phyloP scores from a whole-genome alignment of 345 rosid species.

The Rhizophora mangle region DNA sequence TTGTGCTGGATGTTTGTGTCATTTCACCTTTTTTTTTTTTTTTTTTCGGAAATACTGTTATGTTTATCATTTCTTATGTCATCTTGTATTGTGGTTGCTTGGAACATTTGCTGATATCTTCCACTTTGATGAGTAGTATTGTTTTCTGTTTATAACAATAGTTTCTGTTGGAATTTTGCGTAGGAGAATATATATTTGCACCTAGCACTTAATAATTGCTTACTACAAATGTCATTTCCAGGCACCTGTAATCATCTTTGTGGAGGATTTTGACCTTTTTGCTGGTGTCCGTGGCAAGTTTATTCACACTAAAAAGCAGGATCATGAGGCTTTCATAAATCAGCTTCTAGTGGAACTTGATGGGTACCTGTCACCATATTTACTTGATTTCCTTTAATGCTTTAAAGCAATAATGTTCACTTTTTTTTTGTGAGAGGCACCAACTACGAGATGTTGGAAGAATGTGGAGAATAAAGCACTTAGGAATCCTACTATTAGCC shows the following conservation, averaged over 20 bases:
- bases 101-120: no score
- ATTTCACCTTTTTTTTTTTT: no score
- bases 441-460: neutral
- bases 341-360: constrained; percentile 99
- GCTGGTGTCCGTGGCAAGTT: constrained; percentile 96
- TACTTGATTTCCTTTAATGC: constrained; percentile 14
- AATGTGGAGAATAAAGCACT: neutral
- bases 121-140: no score
- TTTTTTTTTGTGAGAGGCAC: neutral
- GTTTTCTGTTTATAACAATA: neutral
- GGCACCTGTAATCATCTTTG: constrained; percentile 96
- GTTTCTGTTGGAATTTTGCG: neutral
- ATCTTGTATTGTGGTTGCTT: no score
- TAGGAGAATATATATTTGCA: neutral
- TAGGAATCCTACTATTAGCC: neutral
- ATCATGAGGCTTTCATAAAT: constrained; percentile 93
- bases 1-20: no score
- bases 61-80: no score
- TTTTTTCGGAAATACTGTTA: no score
- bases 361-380: constrained; percentile 52
- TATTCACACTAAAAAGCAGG: constrained; percentile 85
- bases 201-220: constrained; percentile 11
- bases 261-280: constrained; percentile 96
- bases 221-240: constrained; percentile 29
- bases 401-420: constrained; percentile 6